Base-by-base conservation (phyloP, 2,329 filamentous ascomycete species). In the Fusarium compactum region DNA sequence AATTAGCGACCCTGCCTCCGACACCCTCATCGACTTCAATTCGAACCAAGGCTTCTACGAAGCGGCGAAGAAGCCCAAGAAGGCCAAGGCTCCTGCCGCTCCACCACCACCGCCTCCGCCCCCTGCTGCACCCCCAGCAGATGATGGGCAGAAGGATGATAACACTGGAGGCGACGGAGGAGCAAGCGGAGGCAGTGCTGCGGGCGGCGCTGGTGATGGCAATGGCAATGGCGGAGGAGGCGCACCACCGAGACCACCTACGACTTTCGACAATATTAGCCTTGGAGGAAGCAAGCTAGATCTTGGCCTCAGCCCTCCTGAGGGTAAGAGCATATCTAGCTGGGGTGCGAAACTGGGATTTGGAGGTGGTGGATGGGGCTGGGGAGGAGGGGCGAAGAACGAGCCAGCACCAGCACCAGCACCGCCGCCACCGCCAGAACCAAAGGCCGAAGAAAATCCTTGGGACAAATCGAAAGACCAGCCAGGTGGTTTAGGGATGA, bases 271-370 rank as follows among this genome's bases (percentile, higher is more conserved):
- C 46, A 90, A 93, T 29, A 89, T 94, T 70, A 91, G 89, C 73
- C 79, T 93, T 27, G 77, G 78, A n/a, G 86, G 90, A 69, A 89
- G 91, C 59, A 86, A 87, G 58, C 76, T 89, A 8, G 87, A 90
- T 66, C 76, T 89, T 16, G 85, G 83, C 64, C 85, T 89, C 72
- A 85, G 85, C 52, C 77, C 81, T n/a, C 80, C 81, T 25, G 82
- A 82, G 40, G 76, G 76, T 15, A 86, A 86, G 69, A 76, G 78
- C 41, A 65, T 75, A 43, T 85, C 91, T 71, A 85, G 88, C 51
- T 92, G 89, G 88, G 88, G 88, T 34, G 84, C 85, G 62, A 86
- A 83, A 69, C 91, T 89, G 87, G 83, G 60, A 14, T 62, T 80
- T 66, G 85, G 85, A 24, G 34, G 51, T 43, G 44, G 38, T 62